Evolutionary conservation across 169 alveolate species (phyloP), one percentile per base, ranked within the genome.

Genomic region (Plasmodium inui): DNA sequence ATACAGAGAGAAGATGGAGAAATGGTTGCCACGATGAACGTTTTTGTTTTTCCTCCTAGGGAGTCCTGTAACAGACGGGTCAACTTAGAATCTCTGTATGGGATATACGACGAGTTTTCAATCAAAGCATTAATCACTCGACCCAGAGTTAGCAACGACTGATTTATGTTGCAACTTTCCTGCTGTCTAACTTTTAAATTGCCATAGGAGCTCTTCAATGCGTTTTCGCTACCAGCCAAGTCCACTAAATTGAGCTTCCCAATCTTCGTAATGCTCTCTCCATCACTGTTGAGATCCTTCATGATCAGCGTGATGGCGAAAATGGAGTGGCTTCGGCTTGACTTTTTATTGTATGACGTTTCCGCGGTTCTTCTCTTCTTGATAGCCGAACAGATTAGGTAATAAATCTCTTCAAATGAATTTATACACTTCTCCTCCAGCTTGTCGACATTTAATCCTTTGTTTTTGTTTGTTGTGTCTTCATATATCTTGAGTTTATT

Each of bases 221-320:
- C 94, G 22, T 98, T 96, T 90, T 99, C 99, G 90, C 99, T 97
- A 17, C 99, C 99, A 4, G 99, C 99, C 50, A 99, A 96, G 96
- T 99, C 99, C 2, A 99, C 99, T 94, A 99, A 84, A 94, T 97
- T 98, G 34, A 99, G 92, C 73, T 96, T 97, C 2, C 99, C 99
- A 61, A 96, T 95, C 73, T 91, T 92, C n/a, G 98, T 96, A 41
- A 97, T 97, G 83, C 97, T 97, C 88, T 96, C 97, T 9, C 98
- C 99, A 76, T 96, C 98, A 39, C 83, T 94, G 74, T 96, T 96
- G 6, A 97, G 95, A 82, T 97, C 98, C 79, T 97, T 95, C 28
- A 98, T 97, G 55, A 97, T 98, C 34, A 98, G 95, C 30, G 98
- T 97, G 8, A 97, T 96, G n/a, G 97, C 93, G 88, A 98, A 98